Percentiles rank a stretch among this genome's conserved stretches.
phyloP scores from a whole-genome alignment of 306 rosid species.

The Castanea crenata region DNA sequence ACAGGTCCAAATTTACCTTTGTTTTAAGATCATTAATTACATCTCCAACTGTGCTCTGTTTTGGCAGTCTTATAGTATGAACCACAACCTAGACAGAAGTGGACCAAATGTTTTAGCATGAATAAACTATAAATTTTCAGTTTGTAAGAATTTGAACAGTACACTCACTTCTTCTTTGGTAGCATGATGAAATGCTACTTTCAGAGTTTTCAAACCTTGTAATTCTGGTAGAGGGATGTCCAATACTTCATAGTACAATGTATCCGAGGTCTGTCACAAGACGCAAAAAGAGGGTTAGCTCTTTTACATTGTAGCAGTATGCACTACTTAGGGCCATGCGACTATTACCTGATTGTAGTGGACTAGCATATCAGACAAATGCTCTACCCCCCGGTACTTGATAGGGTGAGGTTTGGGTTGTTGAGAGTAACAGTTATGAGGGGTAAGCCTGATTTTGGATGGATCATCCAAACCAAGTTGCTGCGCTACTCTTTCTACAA shows the following conservation, averaged over 20 bases:
- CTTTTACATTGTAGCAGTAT: constrained; percentile 11
- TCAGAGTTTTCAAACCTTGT: constrained; percentile 87
- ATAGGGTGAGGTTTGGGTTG: constrained; percentile 94
- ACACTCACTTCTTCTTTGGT: constrained; percentile 83
- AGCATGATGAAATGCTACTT: constrained; percentile 86
- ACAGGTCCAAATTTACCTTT: constrained; percentile 43
- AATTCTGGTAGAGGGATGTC: constrained; percentile 95
- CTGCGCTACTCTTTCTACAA: constrained; percentile 78
- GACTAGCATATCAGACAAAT: constrained; percentile 82
- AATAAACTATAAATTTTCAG: not conserved
- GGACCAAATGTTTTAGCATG: not conserved
- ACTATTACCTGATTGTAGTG: constrained; percentile 84
- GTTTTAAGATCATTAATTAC: constrained; percentile 81
- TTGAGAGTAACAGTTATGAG: constrained; percentile 91
- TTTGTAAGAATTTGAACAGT: constrained; percentile 8
- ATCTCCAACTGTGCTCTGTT: constrained; percentile 88
- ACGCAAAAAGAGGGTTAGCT: constrained; percentile 10
- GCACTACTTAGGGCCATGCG: constrained; percentile 5
- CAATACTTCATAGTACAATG: constrained; percentile 78
- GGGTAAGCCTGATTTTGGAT: constrained; percentile 77
- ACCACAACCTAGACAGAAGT: constrained; percentile 58
- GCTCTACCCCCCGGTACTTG: constrained; percentile 79
- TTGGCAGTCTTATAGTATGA: constrained; percentile 84
- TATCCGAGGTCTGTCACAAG: constrained; percentile 73
- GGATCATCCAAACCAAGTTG: constrained; percentile 84